These are phyloP conservation scores for Brassica nigra DNA, from an alignment of 345 rosid genomes.

Conservation along the genomic window DNA sequence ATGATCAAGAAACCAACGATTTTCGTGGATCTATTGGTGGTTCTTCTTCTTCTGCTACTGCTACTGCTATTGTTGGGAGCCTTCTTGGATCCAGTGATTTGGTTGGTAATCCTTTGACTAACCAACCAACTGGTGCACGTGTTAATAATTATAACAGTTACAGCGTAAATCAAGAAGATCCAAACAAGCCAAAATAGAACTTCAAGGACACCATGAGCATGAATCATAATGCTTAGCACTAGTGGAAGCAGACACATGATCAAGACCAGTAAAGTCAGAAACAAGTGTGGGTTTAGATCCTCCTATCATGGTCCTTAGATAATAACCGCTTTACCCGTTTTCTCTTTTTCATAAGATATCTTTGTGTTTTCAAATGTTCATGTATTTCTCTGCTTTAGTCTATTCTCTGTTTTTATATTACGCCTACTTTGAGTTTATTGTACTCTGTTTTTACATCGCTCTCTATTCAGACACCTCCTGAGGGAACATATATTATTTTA, in stretches of 20 bases:
- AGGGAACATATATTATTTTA: not conserved
- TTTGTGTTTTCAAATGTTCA: not conserved
- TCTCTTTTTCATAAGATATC: too few species aligned
- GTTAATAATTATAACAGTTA: too few species aligned
- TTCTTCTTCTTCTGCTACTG: too few species aligned
- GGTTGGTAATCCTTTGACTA: not conserved
- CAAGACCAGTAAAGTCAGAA: too few species aligned
- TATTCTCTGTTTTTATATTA: not conserved
- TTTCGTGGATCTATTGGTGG: not conserved
- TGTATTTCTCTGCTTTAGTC: not conserved
- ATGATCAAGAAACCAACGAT: not conserved
- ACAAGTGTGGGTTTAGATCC: too few species aligned
- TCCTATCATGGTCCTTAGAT: too few species aligned
- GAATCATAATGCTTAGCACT: too few species aligned
- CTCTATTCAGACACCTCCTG: not conserved
- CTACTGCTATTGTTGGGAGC: not conserved
- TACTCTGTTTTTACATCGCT: not conserved
- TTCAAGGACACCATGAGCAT: too few species aligned
- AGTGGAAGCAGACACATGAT: too few species aligned
- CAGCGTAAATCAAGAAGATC: too few species aligned
- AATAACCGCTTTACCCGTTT: too few species aligned
- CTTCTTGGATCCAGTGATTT: not conserved
- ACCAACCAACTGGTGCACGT: not conserved
- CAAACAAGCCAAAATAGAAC: too few species aligned
- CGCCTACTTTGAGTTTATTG: not conserved